Evolutionary conservation across 1,284 basidiomycete species (phyloP).

Genomic region (Ganoderma resinaceum): DNA sequence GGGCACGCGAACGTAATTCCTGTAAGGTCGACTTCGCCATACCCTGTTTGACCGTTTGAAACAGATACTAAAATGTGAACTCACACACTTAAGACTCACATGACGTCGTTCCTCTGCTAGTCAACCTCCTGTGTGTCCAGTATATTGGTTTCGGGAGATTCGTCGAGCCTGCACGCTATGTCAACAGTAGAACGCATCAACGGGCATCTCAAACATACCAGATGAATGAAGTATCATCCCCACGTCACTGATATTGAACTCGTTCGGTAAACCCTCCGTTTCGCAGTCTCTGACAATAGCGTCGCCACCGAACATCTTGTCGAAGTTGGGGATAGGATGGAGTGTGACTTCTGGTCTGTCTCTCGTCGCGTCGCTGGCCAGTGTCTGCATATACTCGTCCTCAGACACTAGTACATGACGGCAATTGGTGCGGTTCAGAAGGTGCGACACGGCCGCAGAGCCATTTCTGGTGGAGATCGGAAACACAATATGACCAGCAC

Average conservation of each 20-base stretch:
- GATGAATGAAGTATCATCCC: conserved; percentile 35
- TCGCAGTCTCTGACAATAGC: not conserved
- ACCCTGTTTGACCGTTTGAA: conserved; percentile 23
- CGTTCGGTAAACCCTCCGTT: not conserved
- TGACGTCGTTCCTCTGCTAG: conserved; percentile 10
- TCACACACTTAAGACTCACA: conserved; percentile 20
- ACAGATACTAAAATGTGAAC: not conserved
- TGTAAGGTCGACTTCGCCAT: conserved; percentile 24
- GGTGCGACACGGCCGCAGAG: conserved; percentile 28
- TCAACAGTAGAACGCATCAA: not conserved
- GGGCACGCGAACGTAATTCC: conserved; percentile 27
- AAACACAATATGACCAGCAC: conserved; percentile 40
- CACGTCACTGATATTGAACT: not conserved
- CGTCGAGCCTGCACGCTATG: conserved; percentile 26
- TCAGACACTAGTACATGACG: conserved; percentile 17
- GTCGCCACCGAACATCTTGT: conserved; percentile 19
- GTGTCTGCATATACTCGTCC: conserved; percentile 17
- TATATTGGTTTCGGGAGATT: conserved; percentile 33
- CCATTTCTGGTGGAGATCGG: conserved; percentile 32
- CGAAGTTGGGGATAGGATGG: conserved; percentile 23
- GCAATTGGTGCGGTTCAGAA: conserved; percentile 21
- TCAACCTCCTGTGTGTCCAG: conserved; percentile 27
- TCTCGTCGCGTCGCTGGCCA: not conserved
- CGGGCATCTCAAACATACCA: conserved; percentile 11
- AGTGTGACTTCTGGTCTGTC: conserved; percentile 4